Conservation (phyloP, 768 basidiomycete genomes). For the Lanmaoa pseudosensibilis region DNA sequence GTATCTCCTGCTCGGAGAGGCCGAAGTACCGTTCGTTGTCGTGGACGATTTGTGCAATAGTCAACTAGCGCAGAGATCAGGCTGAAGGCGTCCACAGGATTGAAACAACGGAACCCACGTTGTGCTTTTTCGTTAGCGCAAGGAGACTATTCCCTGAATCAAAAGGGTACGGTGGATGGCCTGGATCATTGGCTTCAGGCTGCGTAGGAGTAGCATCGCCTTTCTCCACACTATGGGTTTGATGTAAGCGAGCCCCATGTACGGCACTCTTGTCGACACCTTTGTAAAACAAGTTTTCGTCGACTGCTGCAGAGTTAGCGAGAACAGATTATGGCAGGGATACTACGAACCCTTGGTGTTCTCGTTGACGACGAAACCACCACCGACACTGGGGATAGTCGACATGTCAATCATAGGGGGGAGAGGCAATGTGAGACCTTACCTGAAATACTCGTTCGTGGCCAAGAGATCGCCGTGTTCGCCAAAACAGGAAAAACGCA, state of each 20-base stretch:
- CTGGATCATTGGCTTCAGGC: constrained; percentile 29
- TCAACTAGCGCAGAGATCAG: constrained; percentile 55
- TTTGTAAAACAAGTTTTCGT: constrained; percentile 95
- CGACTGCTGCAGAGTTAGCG: constrained; percentile 46
- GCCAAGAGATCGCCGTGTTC: constrained; percentile 83
- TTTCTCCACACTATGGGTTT: constrained; percentile 48
- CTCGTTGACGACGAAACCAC: constrained; percentile 94
- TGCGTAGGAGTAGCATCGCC: constrained; percentile 13
- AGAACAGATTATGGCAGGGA: background rate
- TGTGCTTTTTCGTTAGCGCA: constrained; percentile 74
- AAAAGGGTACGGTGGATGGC: constrained; percentile 83
- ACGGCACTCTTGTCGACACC: constrained; percentile 81
- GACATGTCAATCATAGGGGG: background rate
- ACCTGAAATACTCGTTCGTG: constrained; percentile 92
- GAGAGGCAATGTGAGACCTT: background rate
- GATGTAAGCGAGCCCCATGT: constrained; percentile 76
- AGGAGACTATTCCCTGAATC: constrained; percentile 74
- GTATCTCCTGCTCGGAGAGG: constrained; percentile 71
- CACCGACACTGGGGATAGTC: constrained; percentile 62
- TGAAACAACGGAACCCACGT: constrained; percentile 50
- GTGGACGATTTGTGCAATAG: constrained; percentile 91
- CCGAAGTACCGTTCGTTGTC: constrained; percentile 88
- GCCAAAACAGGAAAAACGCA: constrained; percentile 86
- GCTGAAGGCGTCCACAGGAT: background rate
- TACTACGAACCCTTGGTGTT: constrained; percentile 72